Evolutionary conservation across 2,329 filamentous ascomycete genomes (phyloP), one percentile per base, ranked within the genome.

Genomic region (Diaporthe ampelina): DNA sequence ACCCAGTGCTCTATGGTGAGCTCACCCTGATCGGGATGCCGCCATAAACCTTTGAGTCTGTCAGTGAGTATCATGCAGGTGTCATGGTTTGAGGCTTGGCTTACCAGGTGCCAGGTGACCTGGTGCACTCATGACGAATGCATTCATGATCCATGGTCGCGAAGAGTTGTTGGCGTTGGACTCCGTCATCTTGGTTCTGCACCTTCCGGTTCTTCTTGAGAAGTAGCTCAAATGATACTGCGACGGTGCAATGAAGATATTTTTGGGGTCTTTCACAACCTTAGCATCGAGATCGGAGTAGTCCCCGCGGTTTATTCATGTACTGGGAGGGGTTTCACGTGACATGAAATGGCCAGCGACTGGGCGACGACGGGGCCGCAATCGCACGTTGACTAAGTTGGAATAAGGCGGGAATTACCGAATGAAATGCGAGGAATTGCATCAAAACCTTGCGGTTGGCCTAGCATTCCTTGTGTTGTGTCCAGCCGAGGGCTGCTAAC

Each of bases 1-100:
- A 81, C 80, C 83, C 82, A 84, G 73, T 92, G 89, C 76, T 94
- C 91, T 8, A 76, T 67, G 19, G 73, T 74, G 29, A 78, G 69
- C 56, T 76, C 77, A 21, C 71, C 76, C 67, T 78, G 78, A 19
- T 76, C 70, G 19, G 73, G 69, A 32, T 74, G 73, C n/a, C 70
- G 45, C 73, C 73, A 74, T 9, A 73, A 50, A 29, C 73, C 73
- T 40, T 43, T 17, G 29, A 24, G 3, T 8, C 5, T 17, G 48
- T 68, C 4, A 68, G 48, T 37, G 15, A 54, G 32, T 37, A 15
- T 40, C 5, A 26, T 26, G n/a, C 15, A 21, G 10, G 21, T 21
- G 3, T 40, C 7, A 17, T 21, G n/a, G 4, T 10, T 13, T 8
- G 48, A 2, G 48, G 17, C 15, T 26, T 40, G n/a, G 32, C 63